phyloP scores from a whole-genome alignment of 164 flowering plant genomes.

The grape (Vitis vinifera) region DNA sequence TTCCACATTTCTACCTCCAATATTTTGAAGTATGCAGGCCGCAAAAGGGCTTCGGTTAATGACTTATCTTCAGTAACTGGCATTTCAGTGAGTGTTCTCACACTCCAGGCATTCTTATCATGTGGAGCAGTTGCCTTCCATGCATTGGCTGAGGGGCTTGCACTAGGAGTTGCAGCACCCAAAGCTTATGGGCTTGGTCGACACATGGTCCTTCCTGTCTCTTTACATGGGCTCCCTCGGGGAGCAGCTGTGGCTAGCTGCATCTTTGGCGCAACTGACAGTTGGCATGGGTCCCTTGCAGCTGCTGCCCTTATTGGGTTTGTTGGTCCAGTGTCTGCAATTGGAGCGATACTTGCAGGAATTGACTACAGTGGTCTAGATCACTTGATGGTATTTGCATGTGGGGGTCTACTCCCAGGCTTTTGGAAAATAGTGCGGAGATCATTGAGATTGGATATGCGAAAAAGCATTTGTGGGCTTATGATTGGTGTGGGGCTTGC shows the following conservation, averaged over 20 bases:
- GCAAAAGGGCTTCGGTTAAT: slow-evolving; percentile 50
- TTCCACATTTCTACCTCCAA: slow-evolving; percentile 53
- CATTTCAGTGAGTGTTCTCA: slow-evolving; percentile 60
- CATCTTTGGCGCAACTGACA: slow-evolving; percentile 83
- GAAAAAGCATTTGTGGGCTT: slow-evolving; percentile 59
- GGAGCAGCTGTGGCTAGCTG: slow-evolving; percentile 98
- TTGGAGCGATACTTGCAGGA: slow-evolving; percentile 85
- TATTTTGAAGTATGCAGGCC: slow-evolving; percentile 40
- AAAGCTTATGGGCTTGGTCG: slow-evolving; percentile 92
- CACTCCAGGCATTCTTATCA: slow-evolving; percentile 78
- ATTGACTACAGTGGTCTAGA: slow-evolving; percentile 85
- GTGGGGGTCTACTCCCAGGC: slow-evolving; percentile 77
- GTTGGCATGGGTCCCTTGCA: slow-evolving; percentile 79
- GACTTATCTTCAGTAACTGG: slow-evolving; percentile 41
- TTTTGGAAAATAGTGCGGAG: slow-evolving; percentile 55
- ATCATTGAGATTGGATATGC: slow-evolving; percentile 52
- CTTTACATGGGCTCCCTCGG: slow-evolving; percentile 92
- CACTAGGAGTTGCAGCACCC: slow-evolving; percentile 95
- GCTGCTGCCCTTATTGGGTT: slow-evolving; percentile 79
- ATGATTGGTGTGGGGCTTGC: slow-evolving; percentile 63
- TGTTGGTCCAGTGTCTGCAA: slow-evolving; percentile 83
- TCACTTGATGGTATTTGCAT: slow-evolving; percentile 87
- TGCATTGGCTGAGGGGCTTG: slow-evolving; percentile 90
- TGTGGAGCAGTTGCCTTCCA: slow-evolving; percentile 75
- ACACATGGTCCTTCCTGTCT: slow-evolving; percentile 88